phyloP scores from a whole-genome alignment of 257 asterid genomes.

The Knoxia roxburghii region DNA sequence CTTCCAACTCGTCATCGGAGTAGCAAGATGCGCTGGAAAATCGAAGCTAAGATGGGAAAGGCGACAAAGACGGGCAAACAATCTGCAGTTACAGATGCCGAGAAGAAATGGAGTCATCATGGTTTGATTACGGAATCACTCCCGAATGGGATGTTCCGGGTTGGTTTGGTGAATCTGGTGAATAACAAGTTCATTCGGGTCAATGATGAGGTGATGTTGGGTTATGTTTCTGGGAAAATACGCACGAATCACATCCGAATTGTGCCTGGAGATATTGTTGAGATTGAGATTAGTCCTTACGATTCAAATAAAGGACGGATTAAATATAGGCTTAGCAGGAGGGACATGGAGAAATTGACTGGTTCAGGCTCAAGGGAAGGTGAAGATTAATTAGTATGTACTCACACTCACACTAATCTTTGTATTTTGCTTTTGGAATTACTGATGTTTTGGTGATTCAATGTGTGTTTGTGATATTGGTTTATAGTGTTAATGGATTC shows the following conservation, averaged over 20 bases:
- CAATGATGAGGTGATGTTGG: background rate
- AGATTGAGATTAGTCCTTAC: background rate
- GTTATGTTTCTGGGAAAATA: conserved; percentile 5
- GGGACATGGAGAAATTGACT: conserved; percentile 5
- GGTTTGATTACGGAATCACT: conserved; percentile 9
- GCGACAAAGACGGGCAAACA: background rate
- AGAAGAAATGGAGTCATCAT: conserved; percentile 3
- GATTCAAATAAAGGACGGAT: conserved; percentile 8
- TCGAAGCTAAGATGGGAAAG: conserved; percentile 1
- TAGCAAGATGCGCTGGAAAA: background rate
- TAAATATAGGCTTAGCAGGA: background rate
- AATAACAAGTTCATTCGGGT: conserved; percentile 6
- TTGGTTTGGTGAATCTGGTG: background rate
- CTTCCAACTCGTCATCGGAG: background rate
- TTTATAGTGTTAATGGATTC: no score
- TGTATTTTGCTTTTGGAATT: background rate
- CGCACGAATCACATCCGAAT: background rate
- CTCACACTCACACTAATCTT: no score
- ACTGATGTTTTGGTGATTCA: background rate
- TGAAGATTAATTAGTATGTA: background rate
- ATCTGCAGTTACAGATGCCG: background rate
- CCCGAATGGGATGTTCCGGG: conserved; percentile 10
- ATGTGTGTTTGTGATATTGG: no score
- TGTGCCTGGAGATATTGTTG: background rate
- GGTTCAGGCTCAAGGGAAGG: background rate